A percentile compares a stretch with the other conserved stretches of the same genome.
Evolutionary conservation across 2,329 filamentous ascomycete species (phyloP).

Genomic region (Fusarium virguliforme): DNA sequence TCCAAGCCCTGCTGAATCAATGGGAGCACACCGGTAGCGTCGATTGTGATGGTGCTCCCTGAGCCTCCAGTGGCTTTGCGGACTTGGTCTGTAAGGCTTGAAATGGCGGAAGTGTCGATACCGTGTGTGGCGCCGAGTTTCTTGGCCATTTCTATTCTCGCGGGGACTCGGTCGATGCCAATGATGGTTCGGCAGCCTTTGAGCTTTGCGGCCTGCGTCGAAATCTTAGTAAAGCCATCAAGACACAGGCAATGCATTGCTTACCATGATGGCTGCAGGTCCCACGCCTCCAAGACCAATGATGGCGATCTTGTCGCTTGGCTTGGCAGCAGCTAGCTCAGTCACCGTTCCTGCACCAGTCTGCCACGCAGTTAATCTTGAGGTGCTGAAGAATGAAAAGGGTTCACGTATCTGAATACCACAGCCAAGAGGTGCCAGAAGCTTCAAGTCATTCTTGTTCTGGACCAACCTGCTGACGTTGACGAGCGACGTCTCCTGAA

Average conservation of each 20-base stretch:
- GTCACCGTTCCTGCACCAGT: background rate
- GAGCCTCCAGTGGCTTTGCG: background rate
- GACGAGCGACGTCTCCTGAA: constrained; percentile 25
- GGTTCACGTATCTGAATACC: constrained; percentile 10
- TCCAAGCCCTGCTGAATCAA: constrained; percentile 12
- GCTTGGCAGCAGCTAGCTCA: background rate
- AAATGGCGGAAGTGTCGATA: constrained; percentile 12
- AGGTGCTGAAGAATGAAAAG: background rate
- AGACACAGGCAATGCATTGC: background rate
- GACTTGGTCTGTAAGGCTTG: background rate
- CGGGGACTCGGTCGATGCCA: constrained; percentile 18
- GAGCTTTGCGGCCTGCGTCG: constrained; percentile 14
- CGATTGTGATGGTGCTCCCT: background rate
- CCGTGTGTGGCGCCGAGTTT: constrained; percentile 22
- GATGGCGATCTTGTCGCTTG: constrained; percentile 14
- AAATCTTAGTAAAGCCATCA: background rate
- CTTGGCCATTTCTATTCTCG: constrained; percentile 23
- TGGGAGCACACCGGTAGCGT: background rate
- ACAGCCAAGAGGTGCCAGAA: constrained; percentile 30
- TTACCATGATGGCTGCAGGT: constrained; percentile 13
- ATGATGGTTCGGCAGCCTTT: constrained; percentile 22
- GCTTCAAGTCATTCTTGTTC: constrained; percentile 19
- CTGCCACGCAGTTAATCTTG: background rate
- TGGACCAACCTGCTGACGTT: constrained; percentile 20
- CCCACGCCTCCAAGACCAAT: constrained; percentile 23